These are phyloP conservation scores for Lepiota brunneoincarnata DNA, from an alignment of 768 basidiomycete genomes.

Conservation along the genomic window DNA sequence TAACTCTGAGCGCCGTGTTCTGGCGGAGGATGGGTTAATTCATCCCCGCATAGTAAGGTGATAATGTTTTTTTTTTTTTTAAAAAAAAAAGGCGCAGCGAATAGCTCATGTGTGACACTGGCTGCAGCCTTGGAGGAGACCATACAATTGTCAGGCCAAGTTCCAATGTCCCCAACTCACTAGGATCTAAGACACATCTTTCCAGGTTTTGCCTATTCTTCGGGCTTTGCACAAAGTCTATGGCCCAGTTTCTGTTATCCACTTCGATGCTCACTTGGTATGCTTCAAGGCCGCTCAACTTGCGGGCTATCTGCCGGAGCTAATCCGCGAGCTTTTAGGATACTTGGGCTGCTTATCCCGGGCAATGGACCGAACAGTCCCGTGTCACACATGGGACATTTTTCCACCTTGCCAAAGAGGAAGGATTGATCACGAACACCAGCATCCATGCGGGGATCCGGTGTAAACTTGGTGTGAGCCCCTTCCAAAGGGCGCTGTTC, in stretches of 20 bases:
- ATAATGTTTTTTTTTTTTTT: slow-evolving; percentile 9
- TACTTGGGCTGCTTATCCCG: slow-evolving; percentile 60
- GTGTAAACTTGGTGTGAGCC: slow-evolving; percentile 56
- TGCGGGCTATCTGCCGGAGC: slow-evolving; percentile 37
- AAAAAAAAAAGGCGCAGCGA: not conserved
- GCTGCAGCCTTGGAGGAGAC: slow-evolving; percentile 73
- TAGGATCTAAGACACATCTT: slow-evolving; percentile 37
- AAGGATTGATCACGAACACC: slow-evolving; percentile 71
- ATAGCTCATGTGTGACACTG: not conserved
- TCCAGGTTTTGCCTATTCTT: slow-evolving; percentile 74
- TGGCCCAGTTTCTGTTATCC: slow-evolving; percentile 80
- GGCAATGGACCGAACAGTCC: slow-evolving; percentile 58
- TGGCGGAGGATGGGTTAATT: slow-evolving; percentile 56
- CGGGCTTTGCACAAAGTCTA: slow-evolving; percentile 77
- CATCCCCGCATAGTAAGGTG: slow-evolving; percentile 76
- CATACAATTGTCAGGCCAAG: slow-evolving; percentile 67
- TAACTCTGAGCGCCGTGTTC: slow-evolving; percentile 30
- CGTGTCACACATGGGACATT: slow-evolving; percentile 84
- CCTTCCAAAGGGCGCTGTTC: slow-evolving; percentile 11
- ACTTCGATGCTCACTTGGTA: slow-evolving; percentile 69
- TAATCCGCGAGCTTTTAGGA: slow-evolving; percentile 50
- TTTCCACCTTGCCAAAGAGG: slow-evolving; percentile 76
- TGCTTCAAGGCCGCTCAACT: not conserved
- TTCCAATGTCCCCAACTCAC: slow-evolving; percentile 21
- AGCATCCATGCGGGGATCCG: slow-evolving; percentile 88